Base-by-base conservation (phyloP, 1,284 basidiomycete genomes). In the Ceratobasidium sp. region DNA sequence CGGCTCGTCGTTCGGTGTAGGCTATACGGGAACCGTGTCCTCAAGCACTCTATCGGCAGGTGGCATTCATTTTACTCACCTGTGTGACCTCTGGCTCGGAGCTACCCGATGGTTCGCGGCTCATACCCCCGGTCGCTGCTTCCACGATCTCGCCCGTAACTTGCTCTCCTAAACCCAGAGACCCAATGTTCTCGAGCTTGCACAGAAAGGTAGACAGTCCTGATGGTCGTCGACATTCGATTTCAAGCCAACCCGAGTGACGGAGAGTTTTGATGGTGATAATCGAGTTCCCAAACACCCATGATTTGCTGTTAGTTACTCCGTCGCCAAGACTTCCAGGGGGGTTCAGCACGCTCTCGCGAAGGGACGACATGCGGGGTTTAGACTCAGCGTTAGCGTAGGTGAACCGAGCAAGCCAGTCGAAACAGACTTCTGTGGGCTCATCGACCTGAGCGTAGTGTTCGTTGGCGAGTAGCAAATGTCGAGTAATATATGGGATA, bases 361-460 rank as follows among this genome's bases (percentile, higher is more conserved):
- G 89, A 75, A 98, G 86, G 76, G 92, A 87, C 0, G 94, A 96
- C 51, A 86, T 87, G 0, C 93, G 89, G 0, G 96, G 95, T 64
- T 94, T 90, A 0, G 97, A 94, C 80, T 98, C 95, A 14, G 95
- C 95, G 78, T 93, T 96, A 27, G 92, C 94, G 80, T 97, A 98
- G 0, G 97, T 93, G 81, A 98, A 98, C 19, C 98, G 88, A 22
- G 95, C 93, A 7, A 99, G 86, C 93, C 97, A 99, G 82, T 99
- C 98, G 80, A 99, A 97, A 81, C 95, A 98, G 27, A 98, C 96
- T 81, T 98, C 95, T 0, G 95, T 95, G 59, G 93, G 91, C 78
- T 95, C 95, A 80, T 98, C 96, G 1, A 98, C 85, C 51, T 88
- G 85, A 3, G 85, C 83, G 65, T 89, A 61, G 27, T 89, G 90